Evolutionary conservation across 495 filamentous ascomycete genomes (phyloP), one percentile per base, ranked within the genome.

Genomic region (Endocarpon pusillum): DNA sequence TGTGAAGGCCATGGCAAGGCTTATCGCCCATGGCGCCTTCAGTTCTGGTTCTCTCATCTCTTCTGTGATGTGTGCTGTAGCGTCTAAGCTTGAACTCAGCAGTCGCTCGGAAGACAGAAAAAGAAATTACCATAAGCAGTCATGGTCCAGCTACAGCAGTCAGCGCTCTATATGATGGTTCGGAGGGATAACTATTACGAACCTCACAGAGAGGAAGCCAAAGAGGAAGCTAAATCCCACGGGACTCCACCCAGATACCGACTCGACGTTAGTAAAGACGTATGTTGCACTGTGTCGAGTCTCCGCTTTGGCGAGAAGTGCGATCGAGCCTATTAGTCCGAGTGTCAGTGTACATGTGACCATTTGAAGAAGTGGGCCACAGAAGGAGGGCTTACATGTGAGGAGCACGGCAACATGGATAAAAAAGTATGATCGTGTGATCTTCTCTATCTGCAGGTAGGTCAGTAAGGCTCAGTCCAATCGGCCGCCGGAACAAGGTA

Each of bases 161-260:
- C n/a, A n/a, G n/a, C n/a, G n/a, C n/a, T n/a, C 1, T 20, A 22
- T 17, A 21, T 11, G 33, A 27, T 18, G 6, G 15, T 8, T 34
- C 8, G 1, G 32, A 29, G n/a, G 10, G 10, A 23, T 10, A 15
- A 19, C 19, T 3, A 8, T 21, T 3, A 15, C 19, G n/a, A 2
- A n/a, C n/a, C n/a, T 68, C 18, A 75, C 75, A 6, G 69, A 71
- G 16, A 81, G 51, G 46, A 77, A 78, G 15, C 75, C 75, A 39
- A 81, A 76, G 20, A 81, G 45, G 46, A 74, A 78, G n/a, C 66
- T 68, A 45, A 74, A 78, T 4, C 74, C 75, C 16, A 59, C 55
- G 4, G 69, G 74, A 0, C 38, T 61, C 75, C 75, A 81, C 9
- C 74, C 73, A 0, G 66, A 73, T 7, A 48, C 56, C 20, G 71